phyloP scores from a whole-genome alignment of 2,329 filamentous ascomycete species.

The Talaromyces rugulosus region DNA sequence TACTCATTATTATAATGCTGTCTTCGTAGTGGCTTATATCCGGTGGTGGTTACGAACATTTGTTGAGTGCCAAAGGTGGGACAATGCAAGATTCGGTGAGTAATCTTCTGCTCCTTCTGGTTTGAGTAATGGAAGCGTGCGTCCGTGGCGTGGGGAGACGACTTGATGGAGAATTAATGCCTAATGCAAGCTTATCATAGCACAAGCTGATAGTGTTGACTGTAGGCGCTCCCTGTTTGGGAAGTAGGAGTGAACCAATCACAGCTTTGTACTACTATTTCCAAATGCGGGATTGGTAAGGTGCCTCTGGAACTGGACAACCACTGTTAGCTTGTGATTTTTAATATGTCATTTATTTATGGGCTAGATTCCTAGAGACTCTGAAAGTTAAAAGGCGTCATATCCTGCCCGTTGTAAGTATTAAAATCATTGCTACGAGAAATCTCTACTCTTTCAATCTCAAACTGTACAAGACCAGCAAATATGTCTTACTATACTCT shows the following conservation, averaged over 20 bases:
- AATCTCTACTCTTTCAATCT: neutral
- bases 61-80: neutral
- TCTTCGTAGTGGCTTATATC: neutral
- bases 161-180: neutral
- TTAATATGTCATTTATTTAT: neutral
- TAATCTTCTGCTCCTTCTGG: neutral
- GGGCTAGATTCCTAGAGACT: neutral
- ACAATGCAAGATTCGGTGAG: neutral
- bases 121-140: neutral
- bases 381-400: neutral
- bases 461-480: neutral
- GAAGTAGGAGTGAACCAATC: neutral
- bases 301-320: neutral
- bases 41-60: neutral
- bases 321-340: neutral
- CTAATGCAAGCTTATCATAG: neutral
- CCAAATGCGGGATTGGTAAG: neutral
- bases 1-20: neutral
- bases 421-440: neutral
- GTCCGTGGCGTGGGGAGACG: neutral
- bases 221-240: neutral
- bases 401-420: neutral
- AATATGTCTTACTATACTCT: slow-evolving; percentile 18
- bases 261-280: neutral
- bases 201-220: neutral